Percentiles rank a stretch among this genome's conserved stretches.
Conservation (phyloP, 108 stramenopile species). For the Pseudonitzschia multistriata region DNA sequence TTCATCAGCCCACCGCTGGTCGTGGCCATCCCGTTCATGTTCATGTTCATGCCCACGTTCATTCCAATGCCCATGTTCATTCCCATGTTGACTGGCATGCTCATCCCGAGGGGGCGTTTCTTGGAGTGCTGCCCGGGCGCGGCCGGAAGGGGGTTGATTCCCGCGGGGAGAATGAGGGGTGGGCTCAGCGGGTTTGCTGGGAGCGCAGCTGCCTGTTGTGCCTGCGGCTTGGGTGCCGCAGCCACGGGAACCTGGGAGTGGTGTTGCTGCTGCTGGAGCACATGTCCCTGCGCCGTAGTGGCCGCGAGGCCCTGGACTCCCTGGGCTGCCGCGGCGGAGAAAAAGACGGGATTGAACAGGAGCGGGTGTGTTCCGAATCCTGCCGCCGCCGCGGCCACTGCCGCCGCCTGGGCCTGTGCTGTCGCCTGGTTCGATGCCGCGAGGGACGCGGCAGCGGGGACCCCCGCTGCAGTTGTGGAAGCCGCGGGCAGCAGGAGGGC, state of each 20-base stretch:
- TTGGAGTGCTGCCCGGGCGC: slow-evolving; percentile 1
- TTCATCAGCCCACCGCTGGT: neutral
- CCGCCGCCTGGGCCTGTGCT: slow-evolving; percentile 11
- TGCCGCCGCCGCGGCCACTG: neutral
- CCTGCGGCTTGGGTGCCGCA: neutral
- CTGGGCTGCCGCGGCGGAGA: slow-evolving; percentile 3
- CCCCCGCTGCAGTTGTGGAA: neutral
- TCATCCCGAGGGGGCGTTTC: slow-evolving; percentile 2
- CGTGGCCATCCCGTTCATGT: slow-evolving; percentile 1
- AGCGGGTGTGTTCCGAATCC: neutral
- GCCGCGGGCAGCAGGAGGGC: neutral
- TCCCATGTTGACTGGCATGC: neutral
- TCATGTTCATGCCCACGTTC: neutral
- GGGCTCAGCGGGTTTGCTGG: slow-evolving; percentile 1
- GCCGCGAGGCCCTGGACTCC: neutral
- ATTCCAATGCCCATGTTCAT: neutral
- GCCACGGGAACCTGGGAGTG: neutral
- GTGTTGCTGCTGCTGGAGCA: slow-evolving; percentile 23
- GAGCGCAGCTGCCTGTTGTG: neutral
- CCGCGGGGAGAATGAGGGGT: slow-evolving; percentile 2
- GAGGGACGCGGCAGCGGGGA: neutral
- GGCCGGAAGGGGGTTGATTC: neutral
- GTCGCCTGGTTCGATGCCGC: neutral
- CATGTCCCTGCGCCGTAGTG: neutral
- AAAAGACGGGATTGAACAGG: slow-evolving; percentile 1